Evolutionary conservation across 176 grass and related monocot species (phyloP), one percentile per base, ranked within the genome.

Genomic region (Olyra latifolia): DNA sequence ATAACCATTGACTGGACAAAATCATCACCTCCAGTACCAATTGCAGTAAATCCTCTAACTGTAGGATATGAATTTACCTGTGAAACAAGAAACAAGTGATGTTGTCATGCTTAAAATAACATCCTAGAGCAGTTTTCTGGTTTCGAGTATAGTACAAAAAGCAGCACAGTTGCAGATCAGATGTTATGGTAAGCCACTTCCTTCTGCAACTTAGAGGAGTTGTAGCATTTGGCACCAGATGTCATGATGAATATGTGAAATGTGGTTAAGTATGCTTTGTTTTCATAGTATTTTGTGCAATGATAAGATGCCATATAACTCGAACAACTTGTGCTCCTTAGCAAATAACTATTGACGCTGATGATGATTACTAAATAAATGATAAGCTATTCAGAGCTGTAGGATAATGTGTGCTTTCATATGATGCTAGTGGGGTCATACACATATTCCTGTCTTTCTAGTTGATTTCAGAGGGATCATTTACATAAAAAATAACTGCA

Each of bases 1-100:
- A 87, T 72, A 71, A 93, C 85, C 88, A 97, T 97, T 60, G 90
- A 77, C 52, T 88, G 82, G 47, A 97, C 93, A 93, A 97, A 97
- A 88, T 97, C 90, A 77, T 97, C 85, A 43, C 88, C 93, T 75
- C 93, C 93, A 23, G 76, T 86, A 79, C 88, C 90, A 57, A 93
- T 97, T 66, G 93, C 88, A 72, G 90, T 97, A 86, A 97, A 97
- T 39, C 80, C 82, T 88, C 93, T 85, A 75, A 79, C 85, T 59
- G 78, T 93, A 28, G 90, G 93, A 76, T 97, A 97, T 76, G 85
- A 72, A 80, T 97, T 91, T 74, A 93, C 93, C 88, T 93, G 85
- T 70, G 28, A 69, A 69, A 61, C 3, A 72, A 41, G 52, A n/a
- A 52, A 19, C 7, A 58, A 42, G 13, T 23, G 10, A 2, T 29